These are phyloP conservation scores for Casaregolazyma suthepensis DNA, from an alignment of 1,139 yeast species.

Conservation along the genomic window DNA sequence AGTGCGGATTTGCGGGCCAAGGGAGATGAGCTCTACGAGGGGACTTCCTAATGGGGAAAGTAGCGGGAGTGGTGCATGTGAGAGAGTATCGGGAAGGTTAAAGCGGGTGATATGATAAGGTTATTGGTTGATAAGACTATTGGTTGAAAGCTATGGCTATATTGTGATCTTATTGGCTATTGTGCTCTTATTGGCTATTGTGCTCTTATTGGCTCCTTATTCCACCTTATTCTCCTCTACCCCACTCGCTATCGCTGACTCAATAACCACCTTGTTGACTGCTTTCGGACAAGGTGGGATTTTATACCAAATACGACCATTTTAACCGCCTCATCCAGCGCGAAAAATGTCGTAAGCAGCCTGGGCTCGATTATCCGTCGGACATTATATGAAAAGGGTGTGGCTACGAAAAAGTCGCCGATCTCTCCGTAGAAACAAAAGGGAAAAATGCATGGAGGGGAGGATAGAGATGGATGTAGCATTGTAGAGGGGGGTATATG, in stretches of 20 bases:
- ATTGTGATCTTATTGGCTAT: too few relatives aligned
- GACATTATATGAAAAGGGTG: neutral
- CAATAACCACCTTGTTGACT: neutral
- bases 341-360: neutral
- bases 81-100: too few relatives aligned
- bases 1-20: neutral
- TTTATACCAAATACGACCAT: neutral
- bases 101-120: too few relatives aligned
- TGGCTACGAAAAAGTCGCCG: neutral
- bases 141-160: too few relatives aligned
- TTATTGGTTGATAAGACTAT: too few relatives aligned
- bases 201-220: too few relatives aligned
- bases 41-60: neutral
- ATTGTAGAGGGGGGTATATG: too few relatives aligned
- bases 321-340: neutral
- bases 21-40: neutral
- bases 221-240: too few relatives aligned
- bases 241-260: neutral
- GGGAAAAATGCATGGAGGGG: neutral
- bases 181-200: too few relatives aligned
- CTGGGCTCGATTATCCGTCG: neutral
- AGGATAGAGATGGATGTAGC: neutral
- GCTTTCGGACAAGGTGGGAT: too few relatives aligned
- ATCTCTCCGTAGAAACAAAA: neutral
- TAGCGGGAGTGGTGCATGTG: neutral